Percentiles rank a stretch among this genome's conserved stretches.
Evolutionary conservation across 2,329 filamentous ascomycete genomes (phyloP).

Genomic region (Mariannaea elegans): DNA sequence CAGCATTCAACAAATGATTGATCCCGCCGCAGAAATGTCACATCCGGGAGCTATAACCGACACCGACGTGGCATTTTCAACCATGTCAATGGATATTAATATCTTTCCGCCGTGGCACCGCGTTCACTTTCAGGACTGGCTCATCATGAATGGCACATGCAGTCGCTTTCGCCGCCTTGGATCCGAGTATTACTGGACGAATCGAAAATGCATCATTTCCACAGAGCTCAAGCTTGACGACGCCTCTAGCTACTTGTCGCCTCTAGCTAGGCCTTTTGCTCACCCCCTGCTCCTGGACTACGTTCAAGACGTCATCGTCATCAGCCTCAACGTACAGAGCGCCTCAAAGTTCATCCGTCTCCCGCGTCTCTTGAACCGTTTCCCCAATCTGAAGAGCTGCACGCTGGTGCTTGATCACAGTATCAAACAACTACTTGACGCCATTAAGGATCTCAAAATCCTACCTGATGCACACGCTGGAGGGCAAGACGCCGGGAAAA

Average conservation of each 20-base stretch:
- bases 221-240: neutral
- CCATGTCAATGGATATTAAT: neutral
- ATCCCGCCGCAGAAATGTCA: no score
- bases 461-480: neutral
- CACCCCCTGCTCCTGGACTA: constrained; percentile 4
- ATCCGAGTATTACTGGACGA: constrained; percentile 1
- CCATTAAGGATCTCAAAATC: neutral
- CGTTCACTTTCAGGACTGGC: constrained; percentile 9
- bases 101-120: neutral
- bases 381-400: constrained; percentile 3
- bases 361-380: neutral
- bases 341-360: constrained; percentile 9
- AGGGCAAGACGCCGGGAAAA: neutral
- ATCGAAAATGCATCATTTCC: neutral
- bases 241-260: neutral
- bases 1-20: neutral
- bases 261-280: neutral
- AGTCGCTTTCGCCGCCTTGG: constrained; percentile 5
- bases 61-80: no score
- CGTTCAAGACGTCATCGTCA: neutral
- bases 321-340: neutral
- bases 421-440: neutral
- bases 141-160: constrained; percentile 10
- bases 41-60: no score
- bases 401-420: neutral